phyloP scores from a whole-genome alignment of 1,284 basidiomycete genomes.

The Ustilago lituana region DNA sequence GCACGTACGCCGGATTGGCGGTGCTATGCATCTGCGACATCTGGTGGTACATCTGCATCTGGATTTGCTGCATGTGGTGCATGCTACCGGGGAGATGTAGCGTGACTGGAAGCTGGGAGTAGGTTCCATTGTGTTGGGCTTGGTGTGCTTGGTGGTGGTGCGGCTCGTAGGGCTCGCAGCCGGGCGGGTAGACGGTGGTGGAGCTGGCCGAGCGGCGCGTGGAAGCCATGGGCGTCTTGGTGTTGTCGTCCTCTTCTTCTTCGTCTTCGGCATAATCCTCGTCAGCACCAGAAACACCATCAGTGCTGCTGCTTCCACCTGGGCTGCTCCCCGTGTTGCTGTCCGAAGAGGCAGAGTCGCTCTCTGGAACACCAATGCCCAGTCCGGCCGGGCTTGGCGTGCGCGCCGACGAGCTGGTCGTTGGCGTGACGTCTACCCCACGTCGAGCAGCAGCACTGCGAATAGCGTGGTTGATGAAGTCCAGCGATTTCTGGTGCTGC shows the following conservation, averaged over 20 bases:
- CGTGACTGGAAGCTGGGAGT: slow-evolving; percentile 26
- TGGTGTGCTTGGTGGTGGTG: slow-evolving; percentile 34
- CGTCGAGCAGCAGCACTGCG: slow-evolving; percentile 64
- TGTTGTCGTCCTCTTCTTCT: slow-evolving; percentile 15
- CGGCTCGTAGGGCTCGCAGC: slow-evolving; percentile 36
- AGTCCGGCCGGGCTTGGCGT: slow-evolving; percentile 51
- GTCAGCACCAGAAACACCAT: slow-evolving; percentile 20
- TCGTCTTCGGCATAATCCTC: slow-evolving; percentile 22
- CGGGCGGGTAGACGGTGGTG: slow-evolving; percentile 20
- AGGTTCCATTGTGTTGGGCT: slow-evolving; percentile 3
- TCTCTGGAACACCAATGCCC: slow-evolving; percentile 52
- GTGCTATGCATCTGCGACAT: slow-evolving; percentile 35
- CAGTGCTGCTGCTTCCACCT: slow-evolving; percentile 24
- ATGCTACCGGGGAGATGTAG: slow-evolving; percentile 28
- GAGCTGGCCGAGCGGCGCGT: not conserved
- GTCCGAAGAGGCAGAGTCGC: slow-evolving; percentile 12
- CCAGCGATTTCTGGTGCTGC: slow-evolving; percentile 65
- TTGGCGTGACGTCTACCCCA: slow-evolving; percentile 34
- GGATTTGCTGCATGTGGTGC: slow-evolving; percentile 38
- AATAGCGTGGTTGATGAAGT: slow-evolving; percentile 67
- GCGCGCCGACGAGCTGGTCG: slow-evolving; percentile 14
- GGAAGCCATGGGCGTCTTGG: slow-evolving; percentile 30
- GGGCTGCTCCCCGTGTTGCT: slow-evolving; percentile 15
- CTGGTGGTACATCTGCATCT: slow-evolving; percentile 40
- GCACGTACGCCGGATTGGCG: slow-evolving; percentile 16